phyloP scores from a whole-genome alignment of 495 filamentous ascomycete genomes.

The Barbatosphaeria neglecta region DNA sequence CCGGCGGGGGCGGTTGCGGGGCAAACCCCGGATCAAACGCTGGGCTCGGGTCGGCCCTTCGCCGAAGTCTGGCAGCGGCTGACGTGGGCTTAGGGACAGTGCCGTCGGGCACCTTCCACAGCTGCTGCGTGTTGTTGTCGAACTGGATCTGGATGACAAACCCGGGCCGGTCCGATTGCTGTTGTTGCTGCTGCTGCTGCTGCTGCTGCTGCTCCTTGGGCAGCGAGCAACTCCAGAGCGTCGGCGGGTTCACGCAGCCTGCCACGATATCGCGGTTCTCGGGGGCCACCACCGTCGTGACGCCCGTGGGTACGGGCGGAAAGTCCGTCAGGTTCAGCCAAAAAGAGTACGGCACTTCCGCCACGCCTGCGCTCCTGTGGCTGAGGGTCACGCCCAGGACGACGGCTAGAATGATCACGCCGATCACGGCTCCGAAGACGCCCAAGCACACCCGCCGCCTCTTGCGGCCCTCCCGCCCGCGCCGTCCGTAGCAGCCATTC shows the following conservation, averaged over 20 bases:
- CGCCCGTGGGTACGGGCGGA: slow-evolving; percentile 73
- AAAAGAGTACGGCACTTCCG: slow-evolving; percentile 18
- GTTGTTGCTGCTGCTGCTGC: slow-evolving; percentile 45
- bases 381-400: slow-evolving; percentile 50
- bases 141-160: slow-evolving; percentile 73
- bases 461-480: slow-evolving; percentile 51
- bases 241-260: slow-evolving; percentile 55
- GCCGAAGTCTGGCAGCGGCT: background rate
- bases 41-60: background rate
- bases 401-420: slow-evolving; percentile 47
- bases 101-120: slow-evolving; percentile 27
- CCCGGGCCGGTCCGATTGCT: slow-evolving; percentile 53
- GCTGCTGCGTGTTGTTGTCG: slow-evolving; percentile 51
- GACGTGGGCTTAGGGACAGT: slow-evolving; percentile 16
- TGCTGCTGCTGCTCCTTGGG: slow-evolving; percentile 69
- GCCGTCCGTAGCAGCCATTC: slow-evolving; percentile 49
- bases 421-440: slow-evolving; percentile 40
- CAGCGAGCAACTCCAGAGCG: slow-evolving; percentile 71
- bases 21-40: slow-evolving; percentile 25
- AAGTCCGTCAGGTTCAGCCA: slow-evolving; percentile 81
- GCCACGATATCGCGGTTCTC: slow-evolving; percentile 43
- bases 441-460: slow-evolving; percentile 49
- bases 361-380: slow-evolving; percentile 24
- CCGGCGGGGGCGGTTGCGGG: slow-evolving; percentile 53
- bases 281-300: slow-evolving; percentile 62